Base-by-base conservation (phyloP, 1,284 basidiomycete species). In the Taiwanofungus camphoratus region DNA sequence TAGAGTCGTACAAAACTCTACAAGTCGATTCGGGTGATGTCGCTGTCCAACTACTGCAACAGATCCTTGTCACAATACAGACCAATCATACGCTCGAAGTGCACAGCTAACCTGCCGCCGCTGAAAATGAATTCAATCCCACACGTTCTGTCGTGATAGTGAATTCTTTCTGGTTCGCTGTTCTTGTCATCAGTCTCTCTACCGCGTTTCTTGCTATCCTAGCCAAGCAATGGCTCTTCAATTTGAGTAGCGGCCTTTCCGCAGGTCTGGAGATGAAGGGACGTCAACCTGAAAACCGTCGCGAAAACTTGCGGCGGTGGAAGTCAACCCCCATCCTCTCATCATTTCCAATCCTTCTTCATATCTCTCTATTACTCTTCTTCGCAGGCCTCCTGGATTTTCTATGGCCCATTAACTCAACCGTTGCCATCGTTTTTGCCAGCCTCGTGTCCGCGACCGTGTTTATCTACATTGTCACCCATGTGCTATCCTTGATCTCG, bases 1-100 rank as follows among this genome's bases (percentile, higher is more conserved):
- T 58, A 12, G 53, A 57, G 34, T 55, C 53, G 7, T 56, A 54
- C 35, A 29, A 50, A 20, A 49, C 36, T 18, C 43, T 63, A 2
- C 45, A 51, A 19, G 44, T 50, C 1, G 50, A 58, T 36, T 36
- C 44, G 2, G 37, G 37, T 8, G 27, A 52, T 12, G 36, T 39
- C 0, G 41, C 55, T 1, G 42, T 50, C 1, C 39, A 42, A 12
- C 37, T 61, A 5, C 45, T 63, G 15, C 49, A 49, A 5, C 36
- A 45, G 3, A 41, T 60, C 2, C 44, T 48, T 3, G n/a, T 31
- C 2, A 45, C 52, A 19, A 39, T 54, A 1, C 55, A 43, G 18
- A 19, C 31, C 9, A 41, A 21, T 18, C 20, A 16, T 12, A 22
- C 37, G n/a, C n/a, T n/a, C n/a, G n/a, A n/a, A n/a, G n/a, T n/a